phyloP scores from a whole-genome alignment of 2,329 filamentous ascomycete species.

The Pseudovirgaria hyperparasitica region DNA sequence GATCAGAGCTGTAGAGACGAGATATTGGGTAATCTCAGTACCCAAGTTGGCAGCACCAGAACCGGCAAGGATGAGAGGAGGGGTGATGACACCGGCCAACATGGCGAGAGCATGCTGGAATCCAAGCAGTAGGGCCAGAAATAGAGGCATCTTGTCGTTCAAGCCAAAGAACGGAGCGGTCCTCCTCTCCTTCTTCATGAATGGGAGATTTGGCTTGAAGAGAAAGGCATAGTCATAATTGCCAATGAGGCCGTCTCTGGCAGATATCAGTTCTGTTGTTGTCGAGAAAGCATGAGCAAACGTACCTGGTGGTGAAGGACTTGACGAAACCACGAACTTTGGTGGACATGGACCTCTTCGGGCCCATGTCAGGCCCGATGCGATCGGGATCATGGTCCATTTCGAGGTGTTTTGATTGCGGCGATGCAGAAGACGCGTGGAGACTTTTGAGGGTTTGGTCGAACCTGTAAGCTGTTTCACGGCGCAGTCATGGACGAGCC shows the following conservation, averaged over 20 bases:
- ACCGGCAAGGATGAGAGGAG: slow-evolving; percentile 58
- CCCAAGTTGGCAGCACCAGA: slow-evolving; percentile 49
- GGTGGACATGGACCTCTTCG: slow-evolving; percentile 28
- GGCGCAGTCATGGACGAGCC: too few species aligned
- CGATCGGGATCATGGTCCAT: slow-evolving; percentile 24
- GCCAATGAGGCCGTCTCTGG: slow-evolving; percentile 62
- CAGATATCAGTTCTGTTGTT: slow-evolving; percentile 5
- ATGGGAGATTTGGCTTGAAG: slow-evolving; percentile 71
- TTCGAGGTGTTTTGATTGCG: neutral
- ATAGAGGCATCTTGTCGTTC: slow-evolving; percentile 62
- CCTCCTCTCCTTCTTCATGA: slow-evolving; percentile 51
- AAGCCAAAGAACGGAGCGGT: slow-evolving; percentile 76
- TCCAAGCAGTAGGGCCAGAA: slow-evolving; percentile 61
- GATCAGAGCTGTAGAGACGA: slow-evolving; percentile 67
- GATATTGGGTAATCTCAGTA: slow-evolving; percentile 53
- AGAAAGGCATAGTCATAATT: slow-evolving; percentile 85
- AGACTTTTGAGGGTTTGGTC: slow-evolving; percentile 18
- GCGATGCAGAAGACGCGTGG: neutral
- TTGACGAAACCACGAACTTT: slow-evolving; percentile 27
- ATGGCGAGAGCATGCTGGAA: slow-evolving; percentile 72
- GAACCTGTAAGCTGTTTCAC: slow-evolving; percentile 13
- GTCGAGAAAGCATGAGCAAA: neutral
- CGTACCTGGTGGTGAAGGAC: slow-evolving; percentile 37
- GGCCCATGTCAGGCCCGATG: slow-evolving; percentile 30
- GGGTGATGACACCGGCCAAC: slow-evolving; percentile 56